Evolutionary conservation across 2,329 filamentous ascomycete genomes (phyloP), one percentile per base, ranked within the genome.

Genomic region (Fonsecaea erecta): DNA sequence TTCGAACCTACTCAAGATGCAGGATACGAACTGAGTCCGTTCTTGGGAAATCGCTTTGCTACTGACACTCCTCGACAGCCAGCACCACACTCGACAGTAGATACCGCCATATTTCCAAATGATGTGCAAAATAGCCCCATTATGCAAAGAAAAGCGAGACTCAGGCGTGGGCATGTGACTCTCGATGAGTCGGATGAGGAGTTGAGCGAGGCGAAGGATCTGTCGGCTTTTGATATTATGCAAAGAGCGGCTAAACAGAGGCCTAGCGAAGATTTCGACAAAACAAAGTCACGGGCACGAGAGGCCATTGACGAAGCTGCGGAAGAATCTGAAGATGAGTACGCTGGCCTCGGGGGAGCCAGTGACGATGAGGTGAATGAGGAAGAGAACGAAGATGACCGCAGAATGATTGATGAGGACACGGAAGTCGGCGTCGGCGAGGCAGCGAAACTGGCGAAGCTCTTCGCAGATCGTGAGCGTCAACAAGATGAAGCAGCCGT

Each of bases 241-340:
- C 86, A 86, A 71, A 89, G 88, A 73, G 88, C 84, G 2, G 84
- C 86, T 5, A 80, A 75, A 46, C 83, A 80, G 67, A 79, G 80
- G 71, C 78, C 83, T 73, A 82, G 84, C 58, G 79, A 80, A 5
- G 81, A 84, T 16, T 96, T 93, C 72, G 86, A 97, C 78, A 91
- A 90, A 77, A 93, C 92, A 77, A 93, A 90, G 76, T 96, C 92
- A 79, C 89, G 91, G 74, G 94, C 93, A 0, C 93, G 88, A 73
- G 88, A 90, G 26, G 91, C 97, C 85, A 84, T 99, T 40, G 87
- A 98, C 70, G 95, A 97, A 71, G 93, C 96, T 75, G 48, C 95
- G 66, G 92, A 97, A 73, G 95, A 99, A 78, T 99, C 95, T 0
- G 96, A 99, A 75, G 95, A 99, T 75, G 95, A 99, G 77, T 99